Base-by-base conservation (phyloP, 768 basidiomycete genomes). In the Hypholoma fasciculare region DNA sequence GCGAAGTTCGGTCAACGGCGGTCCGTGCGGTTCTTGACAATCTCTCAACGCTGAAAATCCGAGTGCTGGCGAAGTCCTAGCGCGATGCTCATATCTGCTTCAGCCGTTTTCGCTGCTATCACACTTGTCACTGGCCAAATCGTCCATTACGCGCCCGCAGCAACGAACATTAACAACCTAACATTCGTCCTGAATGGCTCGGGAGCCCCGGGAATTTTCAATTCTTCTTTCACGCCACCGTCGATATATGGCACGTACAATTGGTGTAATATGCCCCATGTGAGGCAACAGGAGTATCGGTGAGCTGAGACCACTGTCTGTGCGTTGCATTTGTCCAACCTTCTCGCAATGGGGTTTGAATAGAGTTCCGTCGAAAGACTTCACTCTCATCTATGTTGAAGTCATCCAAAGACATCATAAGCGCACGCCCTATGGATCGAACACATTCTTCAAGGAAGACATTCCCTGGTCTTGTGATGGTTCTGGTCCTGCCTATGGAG, bases 191-290 rank as follows among this genome's bases (percentile, higher is more conserved):
- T 82, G 20, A 69, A 69, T 59, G 79, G 78, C 7, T 69, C 71
- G 9, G 79, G 77, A 9, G 71, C 77, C n/a, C 77, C 79, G 19
- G 81, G 81, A 4, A 79, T 81, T 2, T 81, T 73, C 64, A 73
- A 68, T 57, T 78, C 76, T 0, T 81, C 80, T 0, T 62, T 54
- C 7, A 76, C 74, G 7, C 75, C 79, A 1, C 63, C 76, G 38
- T 54, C 69, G 2, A 60, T 61, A 8, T 82, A 82, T 70, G 81
- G 80, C 0, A 67, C 65, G 17, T 82, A 80, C 56, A 81, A 81
- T 58, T 81, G 80, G 80, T 82, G 82, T 51, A 82, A 81, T 59
- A 82, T 83, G 82, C 81, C 82, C 2, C 82, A 82, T 69, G 79
- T 79, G 1, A 69, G 80, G 54, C 49, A 53, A 23, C 67, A 60